Evolutionary conservation across 768 basidiomycete genomes (phyloP), one percentile per base, ranked within the genome.

Genomic region (Kwoniella sp.): DNA sequence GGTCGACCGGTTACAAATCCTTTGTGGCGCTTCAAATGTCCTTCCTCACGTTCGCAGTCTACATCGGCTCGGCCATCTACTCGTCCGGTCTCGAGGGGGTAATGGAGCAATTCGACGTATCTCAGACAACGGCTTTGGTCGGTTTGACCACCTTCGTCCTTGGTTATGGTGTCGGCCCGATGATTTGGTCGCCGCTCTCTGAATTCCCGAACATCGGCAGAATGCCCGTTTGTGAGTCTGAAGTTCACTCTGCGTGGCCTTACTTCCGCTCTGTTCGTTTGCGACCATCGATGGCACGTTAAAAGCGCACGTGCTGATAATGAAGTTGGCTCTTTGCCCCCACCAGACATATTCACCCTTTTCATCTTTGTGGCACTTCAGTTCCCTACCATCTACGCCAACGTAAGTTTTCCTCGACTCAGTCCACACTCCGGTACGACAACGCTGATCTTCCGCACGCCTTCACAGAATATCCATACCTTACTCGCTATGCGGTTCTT

Each of bases 401-500:
- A 63, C 22, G 61, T 63, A n/a, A 48, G 61, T 38, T 53, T 13
- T 29, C 52, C 34, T 47, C n/a, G n/a, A n/a, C 4, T 23, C 41
- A n/a, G 41, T 25, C 3, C 25, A 15, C 31, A 22, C 22, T 22
- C 13, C 2, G 8, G 38, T n/a, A n/a, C 7, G 38, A 25, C 22
- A 23, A 25, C 4, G 11, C 23, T 61, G 23, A 61, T 12, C 11
- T 17, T 23, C 13, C 37, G 41, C n/a, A 30, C 20, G n/a, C 54
- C 13, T n/a, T 67, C 76, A 2, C 80, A 81, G 9, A 88, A 88
- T 73, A 85, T 89, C 58, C 81, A 84, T 61, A 86, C 87, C 0
- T 79, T 89, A 8, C 81, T 89, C 4, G 73, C 87, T n/a, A 86
- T 86, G 1, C 84, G 89, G 1, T 88, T 88, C 75, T 72, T 89